Evolutionary conservation across 2,329 filamentous ascomycete species (phyloP).

Genomic region (Plenodomus lindquistii): DNA sequence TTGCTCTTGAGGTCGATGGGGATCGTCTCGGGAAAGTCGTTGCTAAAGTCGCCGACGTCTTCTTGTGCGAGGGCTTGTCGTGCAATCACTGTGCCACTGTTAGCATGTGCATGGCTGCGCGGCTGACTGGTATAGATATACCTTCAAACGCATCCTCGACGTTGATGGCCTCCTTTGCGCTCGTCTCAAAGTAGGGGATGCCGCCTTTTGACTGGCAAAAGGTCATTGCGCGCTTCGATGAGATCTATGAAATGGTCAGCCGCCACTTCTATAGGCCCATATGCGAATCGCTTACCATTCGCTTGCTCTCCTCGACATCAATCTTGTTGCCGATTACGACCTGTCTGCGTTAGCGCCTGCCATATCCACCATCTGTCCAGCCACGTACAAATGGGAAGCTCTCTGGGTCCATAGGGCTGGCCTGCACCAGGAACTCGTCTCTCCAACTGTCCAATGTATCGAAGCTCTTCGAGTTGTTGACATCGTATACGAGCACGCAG

Average conservation of each 20-base stretch:
- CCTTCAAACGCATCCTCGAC: conserved; percentile 83
- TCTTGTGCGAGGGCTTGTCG: conserved; percentile 94
- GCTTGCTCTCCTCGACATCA: conserved; percentile 96
- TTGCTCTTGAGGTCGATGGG: conserved; percentile 97
- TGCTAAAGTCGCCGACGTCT: conserved; percentile 96
- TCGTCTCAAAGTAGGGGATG: conserved; percentile 99
- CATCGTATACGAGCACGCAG: conserved; percentile 96
- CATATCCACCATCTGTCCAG: conserved; percentile 14
- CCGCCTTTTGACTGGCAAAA: conserved; percentile 98
- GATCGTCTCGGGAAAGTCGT: conserved; percentile 96
- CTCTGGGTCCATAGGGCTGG: conserved; percentile 92
- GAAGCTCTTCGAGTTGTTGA: conserved; percentile 99
- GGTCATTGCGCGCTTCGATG: conserved; percentile 91
- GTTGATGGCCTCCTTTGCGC: conserved; percentile 97
- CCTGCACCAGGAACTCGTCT: conserved; percentile 97
- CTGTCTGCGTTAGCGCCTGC: conserved; percentile 50
- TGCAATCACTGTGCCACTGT: conserved; percentile 73
- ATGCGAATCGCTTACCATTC: conserved; percentile 64
- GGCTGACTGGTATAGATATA: conserved; percentile 31
- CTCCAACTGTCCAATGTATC: conserved; percentile 98
- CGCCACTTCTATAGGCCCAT: background rate
- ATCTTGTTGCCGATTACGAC: conserved; percentile 99
- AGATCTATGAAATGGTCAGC: conserved; percentile 63
- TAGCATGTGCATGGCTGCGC: background rate
- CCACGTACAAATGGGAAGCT: conserved; percentile 90